Percentiles rank a stretch among this genome's conserved stretches.
Evolutionary conservation across 345 rosid genomes (phyloP).

Genomic region (Lepidium africanum): DNA sequence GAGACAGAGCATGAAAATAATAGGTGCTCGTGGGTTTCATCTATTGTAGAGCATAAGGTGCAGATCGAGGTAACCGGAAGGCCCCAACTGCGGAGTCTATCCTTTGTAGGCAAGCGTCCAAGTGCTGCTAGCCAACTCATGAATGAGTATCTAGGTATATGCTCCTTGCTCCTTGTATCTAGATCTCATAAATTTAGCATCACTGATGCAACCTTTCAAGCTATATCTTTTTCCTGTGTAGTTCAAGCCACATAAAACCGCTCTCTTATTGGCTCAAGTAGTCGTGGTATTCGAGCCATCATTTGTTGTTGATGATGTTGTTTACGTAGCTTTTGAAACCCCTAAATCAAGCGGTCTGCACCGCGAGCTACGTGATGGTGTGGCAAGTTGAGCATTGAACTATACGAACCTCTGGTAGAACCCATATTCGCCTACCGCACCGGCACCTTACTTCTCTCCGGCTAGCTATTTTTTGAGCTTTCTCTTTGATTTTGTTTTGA

Average conservation of each 20-base stretch:
- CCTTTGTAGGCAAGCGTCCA: too few relatives aligned
- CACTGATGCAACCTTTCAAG: slow-evolving; percentile 54
- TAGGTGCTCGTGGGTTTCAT: too few relatives aligned
- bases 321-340: slow-evolving; percentile 23
- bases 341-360: slow-evolving; percentile 17
- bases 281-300: slow-evolving; percentile 4
- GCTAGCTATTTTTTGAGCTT: slow-evolving; percentile 26
- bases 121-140: too few relatives aligned
- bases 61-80: too few relatives aligned
- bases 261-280: slow-evolving; percentile 38
- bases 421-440: slow-evolving; percentile 40
- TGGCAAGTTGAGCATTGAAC: slow-evolving; percentile 41
- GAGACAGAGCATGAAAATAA: too few relatives aligned
- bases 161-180: not conserved
- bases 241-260: slow-evolving; percentile 56
- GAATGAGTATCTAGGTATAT: too few relatives aligned
- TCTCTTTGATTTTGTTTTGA: too few relatives aligned
- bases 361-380: slow-evolving; percentile 24
- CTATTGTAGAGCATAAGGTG: too few relatives aligned
- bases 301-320: slow-evolving; percentile 3
- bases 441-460: slow-evolving; percentile 42
- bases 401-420: slow-evolving; percentile 32
- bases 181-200: too few relatives aligned
- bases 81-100: too few relatives aligned
- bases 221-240: slow-evolving; percentile 38